Percentiles rank a stretch among this genome's conserved stretches.
Conservation (phyloP, 1,284 basidiomycete species). For the Ganoderma leucocontextum region DNA sequence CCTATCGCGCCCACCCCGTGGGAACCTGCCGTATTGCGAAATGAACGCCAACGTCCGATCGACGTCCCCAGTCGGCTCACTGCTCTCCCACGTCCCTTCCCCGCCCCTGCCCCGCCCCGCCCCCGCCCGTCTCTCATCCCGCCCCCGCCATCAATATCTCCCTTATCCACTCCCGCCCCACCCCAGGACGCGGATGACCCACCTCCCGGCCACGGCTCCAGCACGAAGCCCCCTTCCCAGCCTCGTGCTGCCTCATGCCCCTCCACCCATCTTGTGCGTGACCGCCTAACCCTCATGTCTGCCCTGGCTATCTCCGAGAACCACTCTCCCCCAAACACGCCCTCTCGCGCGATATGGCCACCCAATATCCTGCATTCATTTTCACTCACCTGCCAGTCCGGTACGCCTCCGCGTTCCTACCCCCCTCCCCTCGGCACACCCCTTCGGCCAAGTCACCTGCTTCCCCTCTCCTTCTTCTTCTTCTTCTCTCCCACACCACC, state of each 20-base stretch:
- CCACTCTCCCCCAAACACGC: conserved; percentile 5
- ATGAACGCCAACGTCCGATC: conserved; percentile 8
- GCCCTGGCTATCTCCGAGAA: conserved; percentile 14
- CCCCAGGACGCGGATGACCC: neutral
- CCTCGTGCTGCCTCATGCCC: conserved; percentile 20
- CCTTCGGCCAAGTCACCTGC: conserved; percentile 7
- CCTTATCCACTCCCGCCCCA: neutral
- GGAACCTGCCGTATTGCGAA: neutral
- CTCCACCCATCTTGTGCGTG: conserved; percentile 12
- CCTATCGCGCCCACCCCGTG: conserved; percentile 6
- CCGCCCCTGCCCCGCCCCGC: conserved; percentile 3
- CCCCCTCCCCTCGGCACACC: neutral
- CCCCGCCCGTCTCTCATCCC: neutral
- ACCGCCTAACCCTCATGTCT: conserved; percentile 11
- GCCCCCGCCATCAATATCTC: neutral
- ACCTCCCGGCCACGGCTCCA: neutral
- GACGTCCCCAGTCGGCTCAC: neutral
- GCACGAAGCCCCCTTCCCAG: neutral
- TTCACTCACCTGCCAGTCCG: conserved; percentile 4
- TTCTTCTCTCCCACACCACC: conserved; percentile 6
- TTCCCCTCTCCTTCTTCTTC: neutral
- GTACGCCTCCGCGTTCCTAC: conserved; percentile 6
- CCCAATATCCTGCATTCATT: conserved; percentile 9
- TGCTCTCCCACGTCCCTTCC: conserved; percentile 2
- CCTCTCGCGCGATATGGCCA: neutral